Percentiles rank a stretch among this genome's conserved stretches.
Evolutionary conservation across 805 yeast genomes (phyloP).

Genomic region (Metschnikowia continentalis): DNA sequence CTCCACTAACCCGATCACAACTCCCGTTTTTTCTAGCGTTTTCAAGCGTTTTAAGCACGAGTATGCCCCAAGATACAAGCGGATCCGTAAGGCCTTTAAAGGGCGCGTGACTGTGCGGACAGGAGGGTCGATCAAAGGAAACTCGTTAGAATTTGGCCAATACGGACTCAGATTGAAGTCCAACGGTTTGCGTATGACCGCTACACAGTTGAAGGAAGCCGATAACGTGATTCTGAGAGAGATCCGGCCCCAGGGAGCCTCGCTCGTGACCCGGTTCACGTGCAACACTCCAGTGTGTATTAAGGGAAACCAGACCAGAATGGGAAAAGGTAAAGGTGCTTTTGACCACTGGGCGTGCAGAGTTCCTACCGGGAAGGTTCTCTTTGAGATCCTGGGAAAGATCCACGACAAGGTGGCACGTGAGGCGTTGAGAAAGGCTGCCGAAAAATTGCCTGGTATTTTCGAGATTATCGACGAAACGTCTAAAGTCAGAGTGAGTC

Average conservation of each 20-base stretch:
- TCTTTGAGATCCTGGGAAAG: constrained; percentile 78
- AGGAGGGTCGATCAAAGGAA: constrained; percentile 91
- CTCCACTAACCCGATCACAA: not conserved
- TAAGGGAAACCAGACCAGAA: constrained; percentile 98
- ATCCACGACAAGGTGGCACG: constrained; percentile 87
- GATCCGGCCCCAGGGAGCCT: constrained; percentile 73
- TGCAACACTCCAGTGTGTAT: constrained; percentile 88
- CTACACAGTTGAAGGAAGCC: constrained; percentile 87
- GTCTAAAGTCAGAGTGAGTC: constrained; percentile 68
- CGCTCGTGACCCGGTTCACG: constrained; percentile 72
- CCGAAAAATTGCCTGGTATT: constrained; percentile 86
- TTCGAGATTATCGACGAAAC: constrained; percentile 75
- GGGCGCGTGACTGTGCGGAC: constrained; percentile 93
- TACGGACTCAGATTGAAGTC: constrained; percentile 84
- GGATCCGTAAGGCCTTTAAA: constrained; percentile 74
- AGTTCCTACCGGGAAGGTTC: constrained; percentile 90
- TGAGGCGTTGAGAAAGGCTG: constrained; percentile 86
- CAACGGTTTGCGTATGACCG: constrained; percentile 83
- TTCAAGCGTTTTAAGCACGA: constrained; percentile 53
- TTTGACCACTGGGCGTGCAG: constrained; percentile 97
- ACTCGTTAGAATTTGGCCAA: constrained; percentile 72
- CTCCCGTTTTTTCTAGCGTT: constrained; percentile 5
- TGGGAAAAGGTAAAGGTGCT: constrained; percentile 99
- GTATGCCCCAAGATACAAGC: constrained; percentile 71
- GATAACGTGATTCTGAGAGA: constrained; percentile 81